Conservation (phyloP, 768 basidiomycete species). For the Sporobolomyces phaffii region DNA sequence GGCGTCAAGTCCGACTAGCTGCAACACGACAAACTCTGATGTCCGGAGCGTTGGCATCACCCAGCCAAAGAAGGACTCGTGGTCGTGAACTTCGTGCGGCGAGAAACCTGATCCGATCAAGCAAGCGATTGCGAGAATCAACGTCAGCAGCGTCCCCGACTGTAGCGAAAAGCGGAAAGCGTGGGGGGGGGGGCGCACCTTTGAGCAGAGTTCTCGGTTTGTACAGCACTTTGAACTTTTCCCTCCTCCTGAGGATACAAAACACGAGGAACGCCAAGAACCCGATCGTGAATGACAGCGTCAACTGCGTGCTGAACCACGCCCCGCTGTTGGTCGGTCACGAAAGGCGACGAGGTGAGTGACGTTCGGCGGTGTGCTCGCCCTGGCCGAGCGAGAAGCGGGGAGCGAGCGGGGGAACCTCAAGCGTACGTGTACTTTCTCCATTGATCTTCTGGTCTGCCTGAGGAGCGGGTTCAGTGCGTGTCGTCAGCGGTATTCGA, state of each 20-base stretch:
- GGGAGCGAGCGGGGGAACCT: background rate
- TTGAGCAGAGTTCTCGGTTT: slow-evolving; percentile 91
- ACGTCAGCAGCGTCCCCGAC: background rate
- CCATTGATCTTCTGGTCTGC: background rate
- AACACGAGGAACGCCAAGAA: slow-evolving; percentile 75
- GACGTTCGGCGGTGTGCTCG: background rate
- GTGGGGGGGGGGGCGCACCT: slow-evolving; percentile 52
- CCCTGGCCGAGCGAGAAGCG: background rate
- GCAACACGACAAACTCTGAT: slow-evolving; percentile 85
- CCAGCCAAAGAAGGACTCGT: slow-evolving; percentile 89
- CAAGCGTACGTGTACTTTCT: slow-evolving; percentile 10
- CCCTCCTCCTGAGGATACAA: slow-evolving; percentile 67
- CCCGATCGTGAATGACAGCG: slow-evolving; percentile 73
- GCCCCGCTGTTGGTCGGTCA: slow-evolving; percentile 54
- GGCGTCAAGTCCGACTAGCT: slow-evolving; percentile 94
- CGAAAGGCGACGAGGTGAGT: background rate
- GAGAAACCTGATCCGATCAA: slow-evolving; percentile 93
- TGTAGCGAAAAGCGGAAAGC: background rate
- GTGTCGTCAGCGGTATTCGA: background rate
- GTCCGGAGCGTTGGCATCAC: slow-evolving; percentile 83
- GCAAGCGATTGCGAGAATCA: background rate
- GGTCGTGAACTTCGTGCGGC: slow-evolving; percentile 82
- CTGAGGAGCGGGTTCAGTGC: background rate
- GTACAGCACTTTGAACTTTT: slow-evolving; percentile 78
- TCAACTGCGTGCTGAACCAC: slow-evolving; percentile 88